phyloP scores from a whole-genome alignment of 2,329 filamentous ascomycete genomes.

The Dactylellina sp. region DNA sequence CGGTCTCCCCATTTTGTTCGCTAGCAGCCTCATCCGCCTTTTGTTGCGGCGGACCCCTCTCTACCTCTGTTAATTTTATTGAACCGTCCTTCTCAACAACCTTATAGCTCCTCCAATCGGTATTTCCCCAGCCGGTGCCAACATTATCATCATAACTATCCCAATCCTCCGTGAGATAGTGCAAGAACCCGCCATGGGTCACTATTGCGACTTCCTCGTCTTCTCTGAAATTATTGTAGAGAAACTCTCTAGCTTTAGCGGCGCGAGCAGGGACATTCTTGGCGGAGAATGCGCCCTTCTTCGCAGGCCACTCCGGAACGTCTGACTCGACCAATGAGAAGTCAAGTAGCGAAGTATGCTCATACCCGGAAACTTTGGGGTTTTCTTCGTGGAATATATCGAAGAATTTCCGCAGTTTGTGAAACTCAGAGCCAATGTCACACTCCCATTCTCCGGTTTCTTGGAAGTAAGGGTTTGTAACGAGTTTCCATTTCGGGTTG shows the following conservation, averaged over 20 bases:
- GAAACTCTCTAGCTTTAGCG: conserved; percentile 10
- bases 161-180: conserved; percentile 60
- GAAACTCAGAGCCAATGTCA: conserved; percentile 61
- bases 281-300: conserved; percentile 21
- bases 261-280: conserved; percentile 12
- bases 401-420: conserved; percentile 1
- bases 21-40: neutral
- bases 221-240: conserved; percentile 17
- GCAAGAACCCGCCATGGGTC: conserved; percentile 56
- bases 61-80: conserved; percentile 56
- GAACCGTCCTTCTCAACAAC: conserved; percentile 28
- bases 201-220: conserved; percentile 33
- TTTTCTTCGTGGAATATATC: neutral
- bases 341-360: conserved; percentile 3
- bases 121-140: conserved; percentile 59
- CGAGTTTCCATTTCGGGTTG: conserved; percentile 59
- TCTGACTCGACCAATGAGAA: conserved; percentile 22
- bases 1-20: conserved; percentile 8
- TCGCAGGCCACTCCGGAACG: conserved; percentile 27
- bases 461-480: conserved; percentile 61
- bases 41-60: conserved; percentile 25
- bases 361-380: conserved; percentile 2
- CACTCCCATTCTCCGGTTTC: conserved; percentile 61
- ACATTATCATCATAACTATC: conserved; percentile 24
- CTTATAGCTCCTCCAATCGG: conserved; percentile 59